phyloP scores from a whole-genome alignment of 441 rosid species.

The Gossypium gossypioides region DNA sequence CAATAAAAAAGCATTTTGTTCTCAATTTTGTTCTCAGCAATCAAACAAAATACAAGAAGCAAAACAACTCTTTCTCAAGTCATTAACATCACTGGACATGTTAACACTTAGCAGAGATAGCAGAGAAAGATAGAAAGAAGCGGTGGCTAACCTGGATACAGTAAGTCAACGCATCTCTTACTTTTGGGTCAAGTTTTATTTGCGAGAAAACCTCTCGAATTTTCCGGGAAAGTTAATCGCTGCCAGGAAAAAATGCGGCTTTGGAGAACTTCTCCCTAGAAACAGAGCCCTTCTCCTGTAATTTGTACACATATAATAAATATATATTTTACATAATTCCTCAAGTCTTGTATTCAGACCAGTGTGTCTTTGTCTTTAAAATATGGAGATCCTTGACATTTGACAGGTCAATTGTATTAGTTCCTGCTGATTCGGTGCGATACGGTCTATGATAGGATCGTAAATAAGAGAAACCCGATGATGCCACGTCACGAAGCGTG shows the following conservation, averaged over 20 bases:
- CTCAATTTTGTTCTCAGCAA: not conserved
- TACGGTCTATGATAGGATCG: not conserved
- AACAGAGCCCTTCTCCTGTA: not conserved
- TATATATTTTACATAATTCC: not conserved
- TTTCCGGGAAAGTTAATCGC: not conserved
- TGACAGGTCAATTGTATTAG: not conserved
- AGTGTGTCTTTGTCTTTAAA: not conserved
- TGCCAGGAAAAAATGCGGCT: not conserved
- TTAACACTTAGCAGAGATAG: not conserved
- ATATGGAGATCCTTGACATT: not conserved
- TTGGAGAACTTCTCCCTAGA: not conserved
- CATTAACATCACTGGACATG: not conserved
- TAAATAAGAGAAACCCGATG: not conserved
- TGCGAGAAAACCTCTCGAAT: not conserved
- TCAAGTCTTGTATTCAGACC: conserved; percentile 2
- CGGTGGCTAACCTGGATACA: not conserved
- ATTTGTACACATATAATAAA: not conserved
- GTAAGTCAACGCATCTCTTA: conserved; percentile 5
- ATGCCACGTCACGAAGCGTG: not conserved
- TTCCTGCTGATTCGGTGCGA: not conserved
- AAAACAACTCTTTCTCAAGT: conserved; percentile 4
- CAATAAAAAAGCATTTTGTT: not conserved
- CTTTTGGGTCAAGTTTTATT: not conserved
- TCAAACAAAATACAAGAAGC: not conserved
- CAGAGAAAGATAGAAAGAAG: not conserved